Conservation (phyloP, 495 filamentous ascomycete species). For the Antarctomyces pellizariae region DNA sequence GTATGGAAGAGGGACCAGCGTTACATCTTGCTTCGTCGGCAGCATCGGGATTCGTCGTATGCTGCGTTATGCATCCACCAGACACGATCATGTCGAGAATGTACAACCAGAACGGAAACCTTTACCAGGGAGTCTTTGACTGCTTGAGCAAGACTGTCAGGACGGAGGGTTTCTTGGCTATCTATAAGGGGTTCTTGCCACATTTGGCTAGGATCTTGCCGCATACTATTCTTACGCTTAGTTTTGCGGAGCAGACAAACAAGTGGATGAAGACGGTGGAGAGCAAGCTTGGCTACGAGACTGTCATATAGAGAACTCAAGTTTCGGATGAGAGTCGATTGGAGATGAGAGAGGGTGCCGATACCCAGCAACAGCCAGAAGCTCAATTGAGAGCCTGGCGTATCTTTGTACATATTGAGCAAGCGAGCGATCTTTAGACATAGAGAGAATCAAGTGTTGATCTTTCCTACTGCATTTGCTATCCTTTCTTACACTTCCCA, state of each 20-base stretch:
- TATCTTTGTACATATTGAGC: too few species aligned
- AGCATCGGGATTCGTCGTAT: slow-evolving; percentile 85
- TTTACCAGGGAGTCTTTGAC: slow-evolving; percentile 82
- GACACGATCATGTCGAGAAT: slow-evolving; percentile 97
- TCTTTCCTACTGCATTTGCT: too few species aligned
- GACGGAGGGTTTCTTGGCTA: slow-evolving; percentile 76
- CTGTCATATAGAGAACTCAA: not conserved
- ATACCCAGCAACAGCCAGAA: too few species aligned
- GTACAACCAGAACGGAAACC: slow-evolving; percentile 96
- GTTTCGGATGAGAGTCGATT: not conserved
- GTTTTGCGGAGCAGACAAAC: slow-evolving; percentile 89
- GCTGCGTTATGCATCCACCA: slow-evolving; percentile 94
- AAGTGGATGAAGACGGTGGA: slow-evolving; percentile 68
- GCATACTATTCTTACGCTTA: slow-evolving; percentile 83
- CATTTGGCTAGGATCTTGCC: slow-evolving; percentile 86
- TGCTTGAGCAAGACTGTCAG: slow-evolving; percentile 76
- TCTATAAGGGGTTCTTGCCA: slow-evolving; percentile 96
- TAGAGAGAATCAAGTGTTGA: too few species aligned
- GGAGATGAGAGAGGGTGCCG: too few species aligned
- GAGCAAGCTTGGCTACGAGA: too few species aligned
- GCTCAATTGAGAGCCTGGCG: too few species aligned
- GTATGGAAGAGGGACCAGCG: slow-evolving; percentile 75
- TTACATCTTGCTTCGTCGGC: slow-evolving; percentile 77
- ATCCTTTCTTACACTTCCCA: too few species aligned
- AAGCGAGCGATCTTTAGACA: too few species aligned